Evolutionary conservation across 2,329 filamentous ascomycete genomes (phyloP), one percentile per base, ranked within the genome.

Genomic region (Cercospora sp.): DNA sequence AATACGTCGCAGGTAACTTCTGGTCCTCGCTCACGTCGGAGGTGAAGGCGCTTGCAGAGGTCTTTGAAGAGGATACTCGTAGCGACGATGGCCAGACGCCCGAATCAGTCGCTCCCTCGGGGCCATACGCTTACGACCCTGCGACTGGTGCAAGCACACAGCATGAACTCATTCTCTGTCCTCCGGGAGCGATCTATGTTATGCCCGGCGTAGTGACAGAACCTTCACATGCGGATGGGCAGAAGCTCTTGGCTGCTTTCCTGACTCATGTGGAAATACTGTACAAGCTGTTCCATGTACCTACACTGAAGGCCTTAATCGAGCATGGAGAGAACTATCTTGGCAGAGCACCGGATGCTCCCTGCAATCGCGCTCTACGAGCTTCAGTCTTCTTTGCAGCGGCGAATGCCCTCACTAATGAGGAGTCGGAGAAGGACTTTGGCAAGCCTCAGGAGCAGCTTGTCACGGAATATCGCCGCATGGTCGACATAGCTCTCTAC

Each of bases 341-440:
- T 9, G 73, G 73, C 18, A 68, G 73, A 16, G 68, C 72, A 12
- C 53, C 70, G 4, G 69, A 72, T 45, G 64, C 75, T 13, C 68
- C 68, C 0, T 72, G 71, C 28, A 74, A 75, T 39, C 67, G 70
- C 55, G 75, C 75, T 3, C 61, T 78, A 42, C 75, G 72, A 60
- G 74, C 73, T n/a, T 68, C 74, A 3, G 62, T 77, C 13, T 77
- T 72, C 69, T 78, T 77, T 60, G 73, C 77, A 18, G 77, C 73
- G 2, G 68, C 73, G n/a, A 77, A 74, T 36, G 73, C 75, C 12
- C 65, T 77, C 16, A 72, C 70, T 4, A 74, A 79, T 23, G 72
- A 73, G 12, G 76, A 78, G 51, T 76, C 74, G 58, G 67, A 70
- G 26, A 57, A 26, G 2, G 62, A 62, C 0, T 74, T 72, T 30